Evolutionary conservation across 2,329 filamentous ascomycete species (phyloP).

Genomic region (Penicillium sp.): DNA sequence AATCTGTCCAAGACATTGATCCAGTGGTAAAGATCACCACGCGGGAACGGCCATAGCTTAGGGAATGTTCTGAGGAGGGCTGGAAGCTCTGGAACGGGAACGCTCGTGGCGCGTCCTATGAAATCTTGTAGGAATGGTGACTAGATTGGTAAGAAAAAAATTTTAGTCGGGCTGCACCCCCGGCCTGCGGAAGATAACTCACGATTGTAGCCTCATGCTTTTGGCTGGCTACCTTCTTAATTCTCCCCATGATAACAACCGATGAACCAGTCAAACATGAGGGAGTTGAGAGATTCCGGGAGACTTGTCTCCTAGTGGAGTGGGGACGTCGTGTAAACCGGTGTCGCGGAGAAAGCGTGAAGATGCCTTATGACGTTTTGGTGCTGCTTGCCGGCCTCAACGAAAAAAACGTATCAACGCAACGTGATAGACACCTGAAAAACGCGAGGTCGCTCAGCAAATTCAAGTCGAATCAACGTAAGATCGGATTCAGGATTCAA

Average conservation of each 20-base stretch:
- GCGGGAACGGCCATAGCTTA: constrained; percentile 88
- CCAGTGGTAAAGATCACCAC: constrained; percentile 98
- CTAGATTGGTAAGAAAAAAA: constrained; percentile 49
- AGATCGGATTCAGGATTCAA: constrained; percentile 7
- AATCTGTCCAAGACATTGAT: constrained; percentile 92
- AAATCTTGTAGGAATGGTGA: constrained; percentile 86
- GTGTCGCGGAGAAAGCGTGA: constrained; percentile 33
- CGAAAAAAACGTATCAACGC: constrained; percentile 27
- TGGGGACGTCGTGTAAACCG: constrained; percentile 29
- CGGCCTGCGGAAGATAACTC: constrained; percentile 28
- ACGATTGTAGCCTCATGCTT: constrained; percentile 56
- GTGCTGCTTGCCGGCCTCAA: constrained; percentile 29
- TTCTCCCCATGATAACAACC: constrained; percentile 51
- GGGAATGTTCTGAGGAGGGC: constrained; percentile 77
- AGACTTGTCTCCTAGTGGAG: constrained; percentile 31
- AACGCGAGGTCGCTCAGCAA: neutral
- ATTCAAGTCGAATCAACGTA: neutral
- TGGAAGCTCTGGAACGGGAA: constrained; percentile 73
- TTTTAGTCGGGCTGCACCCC: constrained; percentile 22
- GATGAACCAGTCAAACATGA: constrained; percentile 42
- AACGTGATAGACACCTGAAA: constrained; percentile 6
- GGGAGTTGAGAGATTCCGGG: constrained; percentile 31
- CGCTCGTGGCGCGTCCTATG: constrained; percentile 65
- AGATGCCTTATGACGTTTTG: constrained; percentile 42
- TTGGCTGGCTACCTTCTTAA: constrained; percentile 54